These are phyloP conservation scores for Vinca major DNA, from an alignment of 305 asterid species.

Conservation along the genomic window DNA sequence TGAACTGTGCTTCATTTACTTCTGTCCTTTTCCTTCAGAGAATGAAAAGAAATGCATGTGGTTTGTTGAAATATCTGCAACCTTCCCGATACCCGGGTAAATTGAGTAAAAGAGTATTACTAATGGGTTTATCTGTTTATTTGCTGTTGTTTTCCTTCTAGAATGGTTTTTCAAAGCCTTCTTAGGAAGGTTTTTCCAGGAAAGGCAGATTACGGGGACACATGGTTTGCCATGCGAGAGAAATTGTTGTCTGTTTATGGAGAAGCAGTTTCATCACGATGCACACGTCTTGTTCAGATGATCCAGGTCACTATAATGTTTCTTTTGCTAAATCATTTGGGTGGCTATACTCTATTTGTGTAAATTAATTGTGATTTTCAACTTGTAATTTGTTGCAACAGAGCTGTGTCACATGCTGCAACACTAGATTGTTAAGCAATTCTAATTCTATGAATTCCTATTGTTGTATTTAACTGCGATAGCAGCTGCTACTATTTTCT, in stretches of 20 bases:
- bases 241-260: constrained; percentile 55
- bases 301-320: constrained; percentile 71
- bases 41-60: background rate
- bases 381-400: background rate
- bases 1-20: background rate
- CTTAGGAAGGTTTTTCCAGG: constrained; percentile 50
- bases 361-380: background rate
- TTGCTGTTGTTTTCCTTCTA: constrained; percentile 26
- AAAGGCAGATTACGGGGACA: constrained; percentile 54
- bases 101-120: background rate
- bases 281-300: constrained; percentile 70
- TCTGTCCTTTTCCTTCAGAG: background rate
- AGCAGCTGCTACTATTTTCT: background rate
- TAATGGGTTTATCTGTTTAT: constrained; percentile 20
- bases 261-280: constrained; percentile 71
- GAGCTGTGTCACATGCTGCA: background rate
- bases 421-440: background rate
- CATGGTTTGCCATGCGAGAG: constrained; percentile 43
- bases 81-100: background rate
- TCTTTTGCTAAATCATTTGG: constrained; percentile 15
- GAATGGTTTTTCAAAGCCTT: constrained; percentile 73
- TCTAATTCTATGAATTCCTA: background rate
- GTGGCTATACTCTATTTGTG: background rate
- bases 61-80: background rate
- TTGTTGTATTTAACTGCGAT: background rate